These are phyloP conservation scores for Kitagawia praeruptora DNA, from an alignment of 129 eudicot species.

Conservation along the genomic window DNA sequence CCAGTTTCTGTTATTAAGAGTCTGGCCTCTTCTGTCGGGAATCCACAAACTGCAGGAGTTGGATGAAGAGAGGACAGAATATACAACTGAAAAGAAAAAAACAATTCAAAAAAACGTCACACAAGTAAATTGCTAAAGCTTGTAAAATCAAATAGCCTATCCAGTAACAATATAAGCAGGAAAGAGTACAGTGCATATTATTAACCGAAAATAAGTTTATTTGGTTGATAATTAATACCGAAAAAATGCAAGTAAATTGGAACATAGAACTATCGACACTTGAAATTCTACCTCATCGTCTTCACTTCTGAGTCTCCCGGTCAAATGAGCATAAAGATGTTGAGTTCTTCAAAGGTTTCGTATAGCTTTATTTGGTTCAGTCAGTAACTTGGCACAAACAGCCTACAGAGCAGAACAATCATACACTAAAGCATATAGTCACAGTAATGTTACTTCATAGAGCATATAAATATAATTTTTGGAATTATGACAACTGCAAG, in stretches of 20 bases:
- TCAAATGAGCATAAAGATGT: slow-evolving; percentile 72
- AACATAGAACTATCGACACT: neutral
- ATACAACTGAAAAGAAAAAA: slow-evolving; percentile 50
- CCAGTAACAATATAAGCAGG: no score
- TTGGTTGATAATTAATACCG: neutral
- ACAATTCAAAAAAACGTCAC: neutral
- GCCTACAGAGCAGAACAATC: slow-evolving; percentile 30
- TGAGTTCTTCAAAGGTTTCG: slow-evolving; percentile 85
- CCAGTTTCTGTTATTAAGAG: slow-evolving; percentile 83
- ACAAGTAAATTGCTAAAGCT: no score
- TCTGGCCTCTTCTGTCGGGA: slow-evolving; percentile 84
- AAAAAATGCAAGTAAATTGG: neutral
- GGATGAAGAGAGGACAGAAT: slow-evolving; percentile 90
- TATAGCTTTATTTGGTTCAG: slow-evolving; percentile 70
- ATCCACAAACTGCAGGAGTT: slow-evolving; percentile 98
- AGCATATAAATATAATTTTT: neutral
- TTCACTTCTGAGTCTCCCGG: slow-evolving; percentile 69
- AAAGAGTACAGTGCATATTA: no score
- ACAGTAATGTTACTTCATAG: neutral
- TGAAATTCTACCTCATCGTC: slow-evolving; percentile 73
- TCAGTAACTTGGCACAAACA: slow-evolving; percentile 47
- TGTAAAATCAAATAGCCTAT: no score
- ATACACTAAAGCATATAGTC: neutral
- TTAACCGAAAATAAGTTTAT: neutral
- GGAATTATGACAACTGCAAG: neutral